A percentile compares a stretch with the other conserved stretches of the same genome.
phyloP scores from a whole-genome alignment of 2,329 filamentous ascomycete genomes.

The Colletotrichum sp. region DNA sequence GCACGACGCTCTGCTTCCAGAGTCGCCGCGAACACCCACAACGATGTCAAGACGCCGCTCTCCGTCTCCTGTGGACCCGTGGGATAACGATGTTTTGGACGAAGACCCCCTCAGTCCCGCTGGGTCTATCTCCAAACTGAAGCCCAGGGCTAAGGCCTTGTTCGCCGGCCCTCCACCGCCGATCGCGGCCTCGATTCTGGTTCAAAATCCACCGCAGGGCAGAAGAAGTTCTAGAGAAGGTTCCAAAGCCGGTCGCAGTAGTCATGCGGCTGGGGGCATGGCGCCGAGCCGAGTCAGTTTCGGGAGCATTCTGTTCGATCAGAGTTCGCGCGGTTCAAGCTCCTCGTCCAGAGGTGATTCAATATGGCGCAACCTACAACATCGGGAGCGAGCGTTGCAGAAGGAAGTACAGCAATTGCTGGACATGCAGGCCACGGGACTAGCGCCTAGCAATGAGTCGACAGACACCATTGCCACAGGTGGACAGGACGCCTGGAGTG shows the following conservation, averaged over 20 bases:
- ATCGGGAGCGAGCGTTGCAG: slow-evolving; percentile 51
- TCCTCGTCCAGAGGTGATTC: slow-evolving; percentile 39
- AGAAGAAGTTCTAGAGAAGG: background rate
- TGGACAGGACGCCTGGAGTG: slow-evolving; percentile 38
- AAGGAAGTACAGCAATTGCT: slow-evolving; percentile 52
- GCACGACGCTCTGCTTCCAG: slow-evolving; percentile 29
- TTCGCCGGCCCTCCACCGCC: slow-evolving; percentile 58
- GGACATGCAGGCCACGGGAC: slow-evolving; percentile 52
- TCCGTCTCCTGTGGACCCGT: slow-evolving; percentile 7
- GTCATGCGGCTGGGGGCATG: background rate
- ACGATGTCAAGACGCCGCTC: slow-evolving; percentile 1
- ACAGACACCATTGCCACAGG: slow-evolving; percentile 15
- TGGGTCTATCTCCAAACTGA: slow-evolving; percentile 36
- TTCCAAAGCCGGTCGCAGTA: background rate
- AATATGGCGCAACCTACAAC: slow-evolving; percentile 50
- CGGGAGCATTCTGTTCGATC: slow-evolving; percentile 45
- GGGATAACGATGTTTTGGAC: background rate
- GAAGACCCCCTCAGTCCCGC: slow-evolving; percentile 25
- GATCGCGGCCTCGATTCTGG: slow-evolving; percentile 48
- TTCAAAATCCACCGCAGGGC: slow-evolving; percentile 25
- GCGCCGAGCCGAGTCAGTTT: slow-evolving; percentile 22
- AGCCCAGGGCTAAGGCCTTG: slow-evolving; percentile 36
- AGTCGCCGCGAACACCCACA: slow-evolving; percentile 24
- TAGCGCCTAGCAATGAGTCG: slow-evolving; percentile 39
- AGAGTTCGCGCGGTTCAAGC: slow-evolving; percentile 24